These are phyloP conservation scores for Conticribra weissflogii DNA, from an alignment of 108 stramenopile species.

Conservation along the genomic window DNA sequence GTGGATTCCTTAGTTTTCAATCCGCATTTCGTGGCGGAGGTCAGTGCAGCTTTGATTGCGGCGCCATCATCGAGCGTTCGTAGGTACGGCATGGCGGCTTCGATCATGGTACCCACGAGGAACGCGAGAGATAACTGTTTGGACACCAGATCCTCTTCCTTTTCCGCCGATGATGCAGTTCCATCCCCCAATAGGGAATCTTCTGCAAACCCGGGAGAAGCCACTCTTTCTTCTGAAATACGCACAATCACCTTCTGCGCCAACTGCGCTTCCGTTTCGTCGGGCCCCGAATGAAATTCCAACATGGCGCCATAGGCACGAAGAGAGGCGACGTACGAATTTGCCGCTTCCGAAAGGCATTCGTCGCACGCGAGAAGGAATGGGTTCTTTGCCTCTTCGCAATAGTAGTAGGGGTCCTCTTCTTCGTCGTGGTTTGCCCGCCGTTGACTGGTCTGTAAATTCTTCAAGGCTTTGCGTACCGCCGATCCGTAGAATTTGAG, in stretches of 20 bases:
- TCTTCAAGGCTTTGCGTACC: conserved; percentile 59
- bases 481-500: conserved; percentile 80
- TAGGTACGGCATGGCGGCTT: conserved; percentile 67
- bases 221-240: conserved; percentile 63
- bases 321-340: conserved; percentile 78
- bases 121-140: conserved; percentile 68
- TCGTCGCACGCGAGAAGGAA: conserved; percentile 61
- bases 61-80: conserved; percentile 73
- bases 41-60: conserved; percentile 58
- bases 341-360: conserved; percentile 68
- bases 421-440: too few relatives aligned
- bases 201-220: conserved; percentile 75
- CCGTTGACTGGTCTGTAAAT: conserved; percentile 34
- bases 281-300: conserved; percentile 51
- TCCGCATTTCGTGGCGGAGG: conserved; percentile 57
- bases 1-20: conserved; percentile 46
- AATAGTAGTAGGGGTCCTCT: not conserved
- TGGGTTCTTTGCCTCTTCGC: conserved; percentile 48
- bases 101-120: conserved; percentile 62
- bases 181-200: conserved; percentile 37
- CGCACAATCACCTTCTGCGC: conserved; percentile 67
- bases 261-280: conserved; percentile 66
- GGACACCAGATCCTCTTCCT: conserved; percentile 35
- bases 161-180: too few relatives aligned
- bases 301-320: conserved; percentile 81